A percentile compares a stretch with the other conserved stretches of the same genome.
phyloP scores from a whole-genome alignment of 495 filamentous ascomycete genomes.

The Aspergillus coremiiformis region DNA sequence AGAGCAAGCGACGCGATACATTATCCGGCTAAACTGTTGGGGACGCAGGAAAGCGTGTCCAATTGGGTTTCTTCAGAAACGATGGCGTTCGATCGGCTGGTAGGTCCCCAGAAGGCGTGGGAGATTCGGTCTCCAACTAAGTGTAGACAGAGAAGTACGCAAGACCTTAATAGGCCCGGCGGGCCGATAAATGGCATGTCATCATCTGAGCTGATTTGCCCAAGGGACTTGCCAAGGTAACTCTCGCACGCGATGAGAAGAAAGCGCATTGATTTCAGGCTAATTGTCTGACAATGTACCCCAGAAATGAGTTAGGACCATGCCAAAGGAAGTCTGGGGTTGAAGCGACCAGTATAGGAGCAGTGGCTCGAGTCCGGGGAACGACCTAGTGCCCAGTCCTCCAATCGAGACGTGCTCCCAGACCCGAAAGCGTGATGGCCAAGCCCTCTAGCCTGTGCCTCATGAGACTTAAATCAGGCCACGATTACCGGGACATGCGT shows the following conservation, averaged over 20 bases:
- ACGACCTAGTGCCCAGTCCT: constrained; percentile 5
- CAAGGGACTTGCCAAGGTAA: neutral
- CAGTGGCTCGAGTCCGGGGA: constrained; percentile 7
- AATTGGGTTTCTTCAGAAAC: neutral
- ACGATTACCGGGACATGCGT: neutral
- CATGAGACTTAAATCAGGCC: neutral
- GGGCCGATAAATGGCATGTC: neutral
- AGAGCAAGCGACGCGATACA: neutral
- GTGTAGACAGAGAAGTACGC: neutral
- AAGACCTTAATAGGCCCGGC: neutral
- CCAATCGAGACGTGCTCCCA: constrained; percentile 1
- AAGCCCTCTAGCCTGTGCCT: constrained; percentile 10
- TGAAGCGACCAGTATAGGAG: neutral
- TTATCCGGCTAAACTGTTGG: neutral
- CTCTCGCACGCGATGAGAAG: neutral
- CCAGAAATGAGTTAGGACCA: neutral
- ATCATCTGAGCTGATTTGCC: neutral
- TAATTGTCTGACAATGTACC: constrained; percentile 1
- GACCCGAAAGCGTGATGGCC: constrained; percentile 4
- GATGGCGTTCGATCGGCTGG: neutral
- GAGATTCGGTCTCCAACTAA: neutral
- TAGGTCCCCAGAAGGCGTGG: neutral
- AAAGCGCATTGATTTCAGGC: constrained; percentile 2
- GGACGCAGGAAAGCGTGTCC: neutral
- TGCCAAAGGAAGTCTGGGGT: neutral